Percentiles rank a stretch among this genome's conserved stretches.
Evolutionary conservation across 1,284 basidiomycete genomes (phyloP).

Genomic region (Neolentinus lepideus): DNA sequence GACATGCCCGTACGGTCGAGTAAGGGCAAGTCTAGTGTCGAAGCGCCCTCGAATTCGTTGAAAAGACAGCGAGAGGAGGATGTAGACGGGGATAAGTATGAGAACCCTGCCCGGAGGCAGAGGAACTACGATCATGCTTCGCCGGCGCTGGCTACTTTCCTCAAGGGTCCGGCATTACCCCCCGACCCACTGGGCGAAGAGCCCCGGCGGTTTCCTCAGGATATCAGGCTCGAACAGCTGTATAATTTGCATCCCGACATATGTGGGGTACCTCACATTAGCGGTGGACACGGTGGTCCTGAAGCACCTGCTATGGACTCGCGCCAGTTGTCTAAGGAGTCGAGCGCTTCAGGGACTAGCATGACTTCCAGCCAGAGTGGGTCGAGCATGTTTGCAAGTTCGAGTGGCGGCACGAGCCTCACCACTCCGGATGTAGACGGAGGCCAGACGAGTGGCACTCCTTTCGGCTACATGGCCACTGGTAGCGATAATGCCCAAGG

Average conservation of each 20-base stretch:
- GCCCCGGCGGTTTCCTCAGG: constrained; percentile 26
- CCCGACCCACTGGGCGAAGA: constrained; percentile 19
- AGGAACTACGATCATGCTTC: constrained; percentile 44
- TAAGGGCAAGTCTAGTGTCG: constrained; percentile 44
- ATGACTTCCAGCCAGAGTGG: background rate
- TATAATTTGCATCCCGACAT: no score
- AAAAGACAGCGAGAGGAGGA: constrained; percentile 56
- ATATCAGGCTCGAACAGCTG: background rate
- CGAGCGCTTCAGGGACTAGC: background rate
- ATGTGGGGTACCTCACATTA: no score
- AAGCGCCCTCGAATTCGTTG: constrained; percentile 2
- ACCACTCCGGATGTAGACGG: background rate
- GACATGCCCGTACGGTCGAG: constrained; percentile 40
- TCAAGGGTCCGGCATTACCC: constrained; percentile 33
- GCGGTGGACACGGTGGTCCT: no score
- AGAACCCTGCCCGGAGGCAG: constrained; percentile 4
- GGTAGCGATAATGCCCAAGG: background rate
- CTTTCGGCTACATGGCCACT: background rate
- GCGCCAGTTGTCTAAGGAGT: background rate
- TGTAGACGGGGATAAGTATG: constrained; percentile 14
- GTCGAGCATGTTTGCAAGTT: background rate
- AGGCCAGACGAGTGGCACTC: background rate
- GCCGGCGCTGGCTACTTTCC: constrained; percentile 43
- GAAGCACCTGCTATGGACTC: background rate
- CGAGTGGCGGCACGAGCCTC: background rate